Evolutionary conservation across 495 filamentous ascomycete genomes (phyloP).

Genomic region (Lophium mytilinum): DNA sequence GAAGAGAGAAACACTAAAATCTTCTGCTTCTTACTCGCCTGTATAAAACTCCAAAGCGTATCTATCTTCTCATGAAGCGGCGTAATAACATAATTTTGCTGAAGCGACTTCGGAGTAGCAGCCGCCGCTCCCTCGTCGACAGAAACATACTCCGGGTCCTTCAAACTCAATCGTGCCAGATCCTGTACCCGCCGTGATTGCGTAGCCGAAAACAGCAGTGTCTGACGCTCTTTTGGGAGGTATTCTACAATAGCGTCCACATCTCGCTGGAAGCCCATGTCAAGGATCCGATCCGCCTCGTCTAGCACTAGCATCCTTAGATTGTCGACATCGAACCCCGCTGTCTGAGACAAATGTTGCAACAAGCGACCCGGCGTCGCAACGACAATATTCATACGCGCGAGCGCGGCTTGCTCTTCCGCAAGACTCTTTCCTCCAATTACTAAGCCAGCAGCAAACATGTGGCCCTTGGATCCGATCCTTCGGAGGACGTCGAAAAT

Average conservation of each 20-base stretch:
- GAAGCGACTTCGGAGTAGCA: constrained; percentile 76
- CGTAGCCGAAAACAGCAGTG: constrained; percentile 89
- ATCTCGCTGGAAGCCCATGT: constrained; percentile 91
- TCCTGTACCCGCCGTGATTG: constrained; percentile 93
- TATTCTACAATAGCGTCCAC: constrained; percentile 93
- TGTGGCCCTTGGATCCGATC: constrained; percentile 72
- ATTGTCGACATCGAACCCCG: constrained; percentile 80
- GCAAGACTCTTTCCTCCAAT: constrained; percentile 90
- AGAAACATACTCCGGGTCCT: constrained; percentile 88
- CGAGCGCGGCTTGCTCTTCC: constrained; percentile 79
- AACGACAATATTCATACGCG: constrained; percentile 95
- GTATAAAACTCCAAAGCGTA: constrained; percentile 85
- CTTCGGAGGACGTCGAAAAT: constrained; percentile 94
- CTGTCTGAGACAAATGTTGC: constrained; percentile 93
- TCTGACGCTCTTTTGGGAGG: constrained; percentile 79
- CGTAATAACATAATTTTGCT: constrained; percentile 85
- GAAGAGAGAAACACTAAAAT: constrained; percentile 91
- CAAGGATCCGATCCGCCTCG: constrained; percentile 93
- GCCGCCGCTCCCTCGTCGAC: constrained; percentile 74
- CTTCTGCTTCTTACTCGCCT: constrained; percentile 79
- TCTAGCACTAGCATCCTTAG: constrained; percentile 90
- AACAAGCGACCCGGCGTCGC: constrained; percentile 93
- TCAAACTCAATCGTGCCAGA: constrained; percentile 76
- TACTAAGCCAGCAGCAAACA: constrained; percentile 86
- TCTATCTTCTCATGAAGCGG: constrained; percentile 82